Evolutionary conservation across 2,329 filamentous ascomycete species (phyloP), one percentile per base, ranked within the genome.

Genomic region (Pseudogymnoascus sp.): DNA sequence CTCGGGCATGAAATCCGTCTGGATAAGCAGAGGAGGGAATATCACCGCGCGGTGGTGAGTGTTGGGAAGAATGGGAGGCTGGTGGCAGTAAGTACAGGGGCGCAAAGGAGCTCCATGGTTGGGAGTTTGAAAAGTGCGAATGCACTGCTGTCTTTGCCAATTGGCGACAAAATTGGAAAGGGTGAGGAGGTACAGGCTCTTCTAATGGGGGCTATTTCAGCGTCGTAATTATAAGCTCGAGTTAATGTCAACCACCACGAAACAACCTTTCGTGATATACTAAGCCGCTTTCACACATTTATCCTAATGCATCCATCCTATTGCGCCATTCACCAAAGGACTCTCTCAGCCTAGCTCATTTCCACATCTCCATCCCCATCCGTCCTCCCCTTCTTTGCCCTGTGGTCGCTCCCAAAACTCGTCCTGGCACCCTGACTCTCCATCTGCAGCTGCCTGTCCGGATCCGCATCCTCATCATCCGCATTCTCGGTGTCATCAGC

Each of bases 101-200:
- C 88, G 2, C 94, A 99, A 77, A 81, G 94, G 60, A 97, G 93
- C 73, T 95, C 90, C 13, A 84, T 86, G 65, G 92, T 99, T 2
- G 91, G 92, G 0, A 97, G 93, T 74, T 80, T 97, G 67, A 89
- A 87, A 64, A 87, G 88, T 18, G 93, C 94, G 2, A 99, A 99
- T 78, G 91, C 89, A 3, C 75, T 99, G 69, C 75, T 97, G 25
- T 89, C 88, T 68, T 77, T 95, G 75, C 58, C 58, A 15, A 59
- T 40, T 29, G 58, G 58, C 3, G 83, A 84, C 2, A 79, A 85
- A 35, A 85, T 84, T 5, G 80, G 78, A 55, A 89, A 88, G 71
- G 92, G 92, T 0, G 76, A 82, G 60, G 84, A 79, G 69, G 86
- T 92, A 3, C 85, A 93, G 64, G 93, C 92, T 8, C 75, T 97